Evolutionary conservation across 2,329 filamentous ascomycete genomes (phyloP).

Genomic region (Apiospora sp.): DNA sequence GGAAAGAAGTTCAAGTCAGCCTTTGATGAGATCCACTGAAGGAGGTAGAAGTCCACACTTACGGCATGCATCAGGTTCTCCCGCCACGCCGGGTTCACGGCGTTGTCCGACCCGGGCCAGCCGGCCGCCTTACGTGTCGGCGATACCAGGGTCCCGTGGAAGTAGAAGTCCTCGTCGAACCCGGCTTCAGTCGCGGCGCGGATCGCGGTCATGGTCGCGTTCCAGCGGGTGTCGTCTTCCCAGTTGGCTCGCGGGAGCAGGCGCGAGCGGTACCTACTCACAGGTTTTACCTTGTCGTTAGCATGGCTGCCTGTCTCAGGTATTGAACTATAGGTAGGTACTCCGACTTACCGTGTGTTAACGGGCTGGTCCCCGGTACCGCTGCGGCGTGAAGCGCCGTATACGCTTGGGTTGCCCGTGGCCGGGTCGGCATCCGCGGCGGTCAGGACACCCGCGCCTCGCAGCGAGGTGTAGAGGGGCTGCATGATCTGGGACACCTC

Average conservation of each 20-base stretch:
- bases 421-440: slow-evolving; percentile 37
- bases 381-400: slow-evolving; percentile 38
- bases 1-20: background rate
- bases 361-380: slow-evolving; percentile 40
- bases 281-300: background rate
- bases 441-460: slow-evolving; percentile 39
- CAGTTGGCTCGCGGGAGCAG: slow-evolving; percentile 43
- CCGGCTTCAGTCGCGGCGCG: slow-evolving; percentile 47
- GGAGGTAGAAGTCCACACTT: background rate
- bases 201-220: slow-evolving; percentile 41
- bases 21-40: background rate
- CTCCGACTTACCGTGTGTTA: slow-evolving; percentile 38
- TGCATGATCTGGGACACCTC: slow-evolving; percentile 42
- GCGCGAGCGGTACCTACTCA: slow-evolving; percentile 33
- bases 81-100: slow-evolving; percentile 55
- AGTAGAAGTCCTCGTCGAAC: slow-evolving; percentile 32
- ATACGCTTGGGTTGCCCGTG: slow-evolving; percentile 34
- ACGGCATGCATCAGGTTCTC: slow-evolving; percentile 17
- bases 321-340: background rate
- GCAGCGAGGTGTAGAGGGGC: slow-evolving; percentile 43
- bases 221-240: slow-evolving; percentile 35
- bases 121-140: slow-evolving; percentile 41
- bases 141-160: slow-evolving; percentile 44
- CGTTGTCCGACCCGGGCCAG: slow-evolving; percentile 42
- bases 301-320: background rate